Base-by-base conservation (phyloP, 495 filamentous ascomycete species). In the Ramalina peruviana region DNA sequence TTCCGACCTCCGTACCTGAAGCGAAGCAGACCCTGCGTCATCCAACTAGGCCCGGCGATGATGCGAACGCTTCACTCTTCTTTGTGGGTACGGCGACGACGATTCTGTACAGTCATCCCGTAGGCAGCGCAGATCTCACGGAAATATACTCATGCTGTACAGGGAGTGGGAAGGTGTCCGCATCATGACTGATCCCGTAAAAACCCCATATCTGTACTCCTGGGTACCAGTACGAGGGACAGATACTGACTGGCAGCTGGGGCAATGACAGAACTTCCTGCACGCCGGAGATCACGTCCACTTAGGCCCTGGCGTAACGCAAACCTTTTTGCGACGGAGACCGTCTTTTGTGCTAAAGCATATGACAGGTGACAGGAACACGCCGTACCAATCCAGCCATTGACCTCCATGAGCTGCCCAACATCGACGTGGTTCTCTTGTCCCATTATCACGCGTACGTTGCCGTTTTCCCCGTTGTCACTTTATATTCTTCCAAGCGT, bases 31-130 rank as follows among this genome's bases (percentile, higher is more conserved):
- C 53, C 11, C 71, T 74, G 52, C 40, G 62, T 12, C 64, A 75
- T 53, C 72, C 74, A 10, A 59, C 53, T 19, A 60, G 53, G 12
- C 51, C 59, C 19, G 62, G 60, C 0, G 53, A 54, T 6, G 65
- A 74, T 26, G 23, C 23, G 23, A 72, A 73, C 55, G 72, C 71
- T 3, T 65, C 65, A 1, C 33, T 78, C 23, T 65, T 64, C 49
- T 85, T 83, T 52, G 70, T 85, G 42, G 81, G 83, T 36, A 85
- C 70, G 1, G 80, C 82, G 20, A 85, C 82, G 1, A 80, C 75
- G 0, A 68, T 86, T 17, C 63, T 86, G 69, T 73, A 48, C 10
- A 59, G 27, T 43, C 13, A 15, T 9, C 19, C 13, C 27, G 10
- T 19, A 15, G 9, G n/a, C 15, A 27, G 15, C 6, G n/a, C 10